Conservation (phyloP, 768 basidiomycete species). For the Rhizopogon rudus region DNA sequence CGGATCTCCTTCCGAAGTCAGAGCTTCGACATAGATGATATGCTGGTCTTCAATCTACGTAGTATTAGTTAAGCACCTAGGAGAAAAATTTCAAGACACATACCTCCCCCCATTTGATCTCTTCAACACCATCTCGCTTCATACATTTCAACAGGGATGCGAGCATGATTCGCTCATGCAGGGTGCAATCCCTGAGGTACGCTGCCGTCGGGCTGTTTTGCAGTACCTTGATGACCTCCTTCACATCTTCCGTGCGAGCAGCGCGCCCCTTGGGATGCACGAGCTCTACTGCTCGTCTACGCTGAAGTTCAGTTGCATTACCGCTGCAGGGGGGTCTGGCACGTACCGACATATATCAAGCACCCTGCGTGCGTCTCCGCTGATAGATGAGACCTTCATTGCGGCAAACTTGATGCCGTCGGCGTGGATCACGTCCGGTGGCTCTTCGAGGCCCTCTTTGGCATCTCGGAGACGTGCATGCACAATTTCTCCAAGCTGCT, state of each 20-base stretch:
- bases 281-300: slow-evolving; percentile 80
- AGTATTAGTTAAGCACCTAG: neutral
- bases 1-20: slow-evolving; percentile 57
- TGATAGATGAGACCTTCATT: slow-evolving; percentile 71
- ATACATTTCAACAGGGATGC: slow-evolving; percentile 79
- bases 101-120: slow-evolving; percentile 83
- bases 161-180: slow-evolving; percentile 87
- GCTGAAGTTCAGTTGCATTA: neutral
- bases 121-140: slow-evolving; percentile 79
- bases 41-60: slow-evolving; percentile 73
- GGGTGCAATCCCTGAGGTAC: slow-evolving; percentile 75
- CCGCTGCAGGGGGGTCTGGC: neutral
- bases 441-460: slow-evolving; percentile 43
- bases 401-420: slow-evolving; percentile 87
- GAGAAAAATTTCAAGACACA: slow-evolving; percentile 15
- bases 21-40: slow-evolving; percentile 57
- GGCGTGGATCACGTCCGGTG: slow-evolving; percentile 47
- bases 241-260: slow-evolving; percentile 68
- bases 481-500: slow-evolving; percentile 81
- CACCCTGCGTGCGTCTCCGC: slow-evolving; percentile 90
- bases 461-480: slow-evolving; percentile 70
- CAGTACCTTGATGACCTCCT: slow-evolving; percentile 76
- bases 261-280: slow-evolving; percentile 46
- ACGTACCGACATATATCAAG: slow-evolving; percentile 86
- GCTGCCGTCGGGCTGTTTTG: slow-evolving; percentile 88